A percentile compares a stretch with the other conserved stretches of the same genome.
Conservation (phyloP, 352 stramenopile genomes). For the Pythium grandisporangium region DNA sequence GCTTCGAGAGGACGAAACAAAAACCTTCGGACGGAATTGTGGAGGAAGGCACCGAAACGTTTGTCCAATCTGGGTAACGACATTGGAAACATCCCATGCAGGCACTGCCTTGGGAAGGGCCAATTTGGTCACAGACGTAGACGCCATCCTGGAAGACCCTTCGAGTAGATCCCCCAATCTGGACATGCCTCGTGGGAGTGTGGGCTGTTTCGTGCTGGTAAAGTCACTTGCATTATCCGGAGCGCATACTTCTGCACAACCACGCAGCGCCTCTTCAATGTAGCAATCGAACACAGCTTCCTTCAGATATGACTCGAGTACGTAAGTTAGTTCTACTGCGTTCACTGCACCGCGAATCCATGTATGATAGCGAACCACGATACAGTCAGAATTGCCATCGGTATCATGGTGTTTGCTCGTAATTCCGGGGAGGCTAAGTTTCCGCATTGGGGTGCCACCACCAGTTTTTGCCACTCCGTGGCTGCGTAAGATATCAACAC, state of each 20-base stretch:
- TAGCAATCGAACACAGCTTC: constrained; percentile 73
- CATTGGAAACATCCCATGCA: constrained; percentile 52
- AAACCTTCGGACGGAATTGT: constrained; percentile 33
- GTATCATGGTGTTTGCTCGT: too few relatives aligned
- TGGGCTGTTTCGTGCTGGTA: neutral
- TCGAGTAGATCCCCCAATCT: constrained; percentile 38
- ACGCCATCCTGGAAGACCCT: constrained; percentile 25
- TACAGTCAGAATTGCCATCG: neutral
- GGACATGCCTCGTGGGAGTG: too few relatives aligned
- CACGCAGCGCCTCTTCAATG: constrained; percentile 48
- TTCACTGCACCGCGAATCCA: constrained; percentile 70
- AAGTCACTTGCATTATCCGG: neutral
- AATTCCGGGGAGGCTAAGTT: too few relatives aligned
- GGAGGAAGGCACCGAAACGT: constrained; percentile 44
- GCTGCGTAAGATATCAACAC: constrained; percentile 35
- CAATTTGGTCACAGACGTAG: constrained; percentile 53
- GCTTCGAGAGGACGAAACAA: too few relatives aligned
- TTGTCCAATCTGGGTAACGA: constrained; percentile 34
- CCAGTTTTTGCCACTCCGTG: neutral
- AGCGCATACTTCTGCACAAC: constrained; percentile 2
- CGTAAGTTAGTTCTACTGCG: constrained; percentile 30
- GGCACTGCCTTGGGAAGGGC: constrained; percentile 27
- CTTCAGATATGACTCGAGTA: constrained; percentile 62
- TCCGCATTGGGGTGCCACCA: neutral
- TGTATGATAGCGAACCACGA: constrained; percentile 48